A percentile compares a stretch with the other conserved stretches of the same genome.
Conservation (phyloP, 2,329 filamentous ascomycete genomes). For the Aspergillus sp. region DNA sequence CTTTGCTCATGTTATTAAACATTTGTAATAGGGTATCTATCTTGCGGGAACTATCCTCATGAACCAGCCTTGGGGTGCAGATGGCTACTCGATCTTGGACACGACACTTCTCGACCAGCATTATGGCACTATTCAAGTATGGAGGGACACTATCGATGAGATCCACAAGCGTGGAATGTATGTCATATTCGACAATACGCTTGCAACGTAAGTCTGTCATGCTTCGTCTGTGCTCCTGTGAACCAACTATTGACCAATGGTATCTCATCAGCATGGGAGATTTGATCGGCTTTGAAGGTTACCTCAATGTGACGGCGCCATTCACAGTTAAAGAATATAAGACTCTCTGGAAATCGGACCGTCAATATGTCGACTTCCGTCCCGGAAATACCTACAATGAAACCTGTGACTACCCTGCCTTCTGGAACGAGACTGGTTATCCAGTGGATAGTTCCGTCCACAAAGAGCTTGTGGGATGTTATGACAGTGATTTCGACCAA, state of each 20-base stretch:
- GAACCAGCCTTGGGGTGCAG: slow-evolving; percentile 65
- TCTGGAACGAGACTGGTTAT: slow-evolving; percentile 61
- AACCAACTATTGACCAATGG: neutral
- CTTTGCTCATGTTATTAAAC: slow-evolving; percentile 5
- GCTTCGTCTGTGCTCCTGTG: neutral
- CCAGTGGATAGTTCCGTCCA: slow-evolving; percentile 52
- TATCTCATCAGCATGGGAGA: slow-evolving; percentile 52
- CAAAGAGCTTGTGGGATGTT: slow-evolving; percentile 56
- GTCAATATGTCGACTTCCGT: slow-evolving; percentile 61
- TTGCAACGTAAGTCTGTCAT: slow-evolving; percentile 55
- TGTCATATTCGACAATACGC: slow-evolving; percentile 66
- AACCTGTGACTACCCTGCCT: slow-evolving; percentile 60
- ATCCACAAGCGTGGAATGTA: slow-evolving; percentile 67
- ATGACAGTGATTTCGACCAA: slow-evolving; percentile 65
- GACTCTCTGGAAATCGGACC: slow-evolving; percentile 57
- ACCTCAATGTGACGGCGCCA: slow-evolving; percentile 59
- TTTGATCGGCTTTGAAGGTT: slow-evolving; percentile 63
- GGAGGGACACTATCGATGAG: slow-evolving; percentile 59
- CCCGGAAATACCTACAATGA: slow-evolving; percentile 56
- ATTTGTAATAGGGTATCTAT: slow-evolving; percentile 54
- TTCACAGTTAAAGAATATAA: slow-evolving; percentile 59
- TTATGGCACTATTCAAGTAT: slow-evolving; percentile 60
- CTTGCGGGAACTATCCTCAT: slow-evolving; percentile 65
- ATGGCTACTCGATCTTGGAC: slow-evolving; percentile 62
- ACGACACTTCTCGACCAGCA: slow-evolving; percentile 65